Evolutionary conservation across 768 basidiomycete species (phyloP).

Genomic region (Suillus decipiens): DNA sequence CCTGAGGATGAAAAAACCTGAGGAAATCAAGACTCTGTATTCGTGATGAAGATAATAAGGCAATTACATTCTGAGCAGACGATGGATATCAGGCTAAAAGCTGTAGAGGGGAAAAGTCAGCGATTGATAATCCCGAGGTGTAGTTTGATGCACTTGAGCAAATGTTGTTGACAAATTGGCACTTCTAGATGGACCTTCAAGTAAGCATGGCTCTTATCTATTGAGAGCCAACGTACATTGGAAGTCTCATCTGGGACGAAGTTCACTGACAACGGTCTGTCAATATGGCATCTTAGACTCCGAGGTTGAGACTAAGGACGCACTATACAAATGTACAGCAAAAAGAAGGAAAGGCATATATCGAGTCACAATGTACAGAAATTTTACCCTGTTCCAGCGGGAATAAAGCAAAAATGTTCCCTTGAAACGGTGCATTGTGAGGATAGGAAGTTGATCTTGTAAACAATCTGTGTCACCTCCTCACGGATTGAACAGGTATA

Average conservation of each 20-base stretch:
- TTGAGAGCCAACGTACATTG: background rate
- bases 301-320: background rate
- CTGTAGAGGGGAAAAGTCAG: background rate
- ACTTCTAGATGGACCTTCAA: background rate
- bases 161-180: conserved; percentile 3
- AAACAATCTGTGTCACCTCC: background rate
- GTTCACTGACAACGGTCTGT: background rate
- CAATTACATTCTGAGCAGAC: conserved; percentile 11
- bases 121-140: background rate
- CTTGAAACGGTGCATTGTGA: conserved; percentile 1
- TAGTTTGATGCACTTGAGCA: conserved; percentile 5
- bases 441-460: background rate
- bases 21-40: background rate
- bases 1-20: conserved; percentile 12
- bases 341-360: conserved; percentile 11
- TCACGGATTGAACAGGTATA: conserved; percentile 2
- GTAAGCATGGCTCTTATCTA: background rate
- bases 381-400: background rate
- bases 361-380: conserved; percentile 8
- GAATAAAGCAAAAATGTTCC: conserved; percentile 3
- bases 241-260: background rate
- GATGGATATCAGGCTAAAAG: conserved; percentile 4
- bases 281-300: background rate
- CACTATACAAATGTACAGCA: conserved; percentile 7
- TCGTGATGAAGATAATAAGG: background rate